A percentile compares a stretch with the other conserved stretches of the same genome.
These are phyloP conservation scores for Calonectria montana DNA, from an alignment of 2,329 filamentous ascomycete genomes.

Conservation along the genomic window DNA sequence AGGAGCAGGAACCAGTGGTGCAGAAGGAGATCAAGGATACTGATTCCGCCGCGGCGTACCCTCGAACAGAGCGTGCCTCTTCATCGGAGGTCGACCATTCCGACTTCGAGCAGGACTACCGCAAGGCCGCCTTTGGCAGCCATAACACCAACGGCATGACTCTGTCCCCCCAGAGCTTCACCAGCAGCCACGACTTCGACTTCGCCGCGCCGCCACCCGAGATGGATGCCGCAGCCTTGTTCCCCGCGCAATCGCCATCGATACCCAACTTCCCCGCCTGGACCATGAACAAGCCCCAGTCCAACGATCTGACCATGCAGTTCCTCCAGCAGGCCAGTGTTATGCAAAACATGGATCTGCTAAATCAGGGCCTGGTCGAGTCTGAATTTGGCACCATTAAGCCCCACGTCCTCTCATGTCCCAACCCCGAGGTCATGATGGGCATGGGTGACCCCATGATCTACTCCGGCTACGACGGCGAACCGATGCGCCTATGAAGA, in stretches of 20 bases:
- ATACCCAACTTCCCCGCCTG: constrained; percentile 48
- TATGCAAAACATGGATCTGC: constrained; percentile 57
- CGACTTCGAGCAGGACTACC: constrained; percentile 66
- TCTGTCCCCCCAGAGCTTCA: constrained; percentile 66
- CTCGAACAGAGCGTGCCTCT: constrained; percentile 60
- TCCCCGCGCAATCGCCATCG: constrained; percentile 50
- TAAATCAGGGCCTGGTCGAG: constrained; percentile 63
- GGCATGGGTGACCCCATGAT: constrained; percentile 70
- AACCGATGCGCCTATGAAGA: constrained; percentile 53
- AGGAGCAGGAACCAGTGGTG: constrained; percentile 51
- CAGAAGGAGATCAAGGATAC: constrained; percentile 45
- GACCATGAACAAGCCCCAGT: constrained; percentile 43
- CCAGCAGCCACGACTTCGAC: constrained; percentile 51
- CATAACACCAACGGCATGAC: constrained; percentile 56
- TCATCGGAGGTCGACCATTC: constrained; percentile 67
- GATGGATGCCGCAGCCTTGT: constrained; percentile 48
- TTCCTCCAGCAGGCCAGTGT: constrained; percentile 56
- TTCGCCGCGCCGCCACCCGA: constrained; percentile 49
- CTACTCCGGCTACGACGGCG: constrained; percentile 63
- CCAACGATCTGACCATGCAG: constrained; percentile 49
- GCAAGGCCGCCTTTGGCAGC: constrained; percentile 58
- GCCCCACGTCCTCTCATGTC: constrained; percentile 64
- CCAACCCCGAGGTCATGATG: constrained; percentile 67
- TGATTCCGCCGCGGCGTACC: constrained; percentile 36
- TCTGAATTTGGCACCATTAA: constrained; percentile 66